Base-by-base conservation (phyloP, 2,329 filamentous ascomycete genomes). In the Fusarium armeniacum region DNA sequence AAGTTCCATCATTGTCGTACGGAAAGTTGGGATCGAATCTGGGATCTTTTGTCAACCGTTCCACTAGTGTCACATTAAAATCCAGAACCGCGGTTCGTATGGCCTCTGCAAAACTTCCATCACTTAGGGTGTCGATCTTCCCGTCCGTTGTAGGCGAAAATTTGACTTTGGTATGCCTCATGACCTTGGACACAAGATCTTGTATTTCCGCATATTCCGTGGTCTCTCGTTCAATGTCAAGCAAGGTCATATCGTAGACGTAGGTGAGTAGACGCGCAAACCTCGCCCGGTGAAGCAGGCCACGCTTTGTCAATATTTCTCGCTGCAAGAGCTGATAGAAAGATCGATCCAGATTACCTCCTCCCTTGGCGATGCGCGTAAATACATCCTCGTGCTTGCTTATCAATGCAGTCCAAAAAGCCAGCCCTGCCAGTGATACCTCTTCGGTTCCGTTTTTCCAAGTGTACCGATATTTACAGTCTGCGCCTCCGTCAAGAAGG, bases 21-120 rank as follows among this genome's bases (percentile, higher is more conserved):
- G 53, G 46, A 4, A 76, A 60, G 24, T 79, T 73, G 4, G 74
- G 71, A n/a, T 78, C 56, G 30, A 80, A 80, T 10, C 77, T 73
- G 1, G 73, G 67, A 55, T 80, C 78, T 12, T 65, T 59, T 2
- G 65, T 62, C 3, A 80, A 69, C 2, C 78, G 75, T 24, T 73
- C 57, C 15, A 80, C 55, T 20, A 73, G 64, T 5, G 69, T 38
- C 7, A 55, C 46, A 49, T 76, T 69, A 26, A 70, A 65, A 18
- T 77, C 66, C n/a, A 78, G 30, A n/a, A 80, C 63, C 10, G 75
- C 57, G 28, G 71, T 58, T 15, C 73, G 62, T 22, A 77, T 60
- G n/a, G 73, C 57, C 12, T 60, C 56, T 15, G 66, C 47, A 32
- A 77, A 77, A 12, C 52, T 54, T 1, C 44, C 15, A 18, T 77